phyloP scores from a whole-genome alignment of 139 green algal genomes.

The Microglena sp. region DNA sequence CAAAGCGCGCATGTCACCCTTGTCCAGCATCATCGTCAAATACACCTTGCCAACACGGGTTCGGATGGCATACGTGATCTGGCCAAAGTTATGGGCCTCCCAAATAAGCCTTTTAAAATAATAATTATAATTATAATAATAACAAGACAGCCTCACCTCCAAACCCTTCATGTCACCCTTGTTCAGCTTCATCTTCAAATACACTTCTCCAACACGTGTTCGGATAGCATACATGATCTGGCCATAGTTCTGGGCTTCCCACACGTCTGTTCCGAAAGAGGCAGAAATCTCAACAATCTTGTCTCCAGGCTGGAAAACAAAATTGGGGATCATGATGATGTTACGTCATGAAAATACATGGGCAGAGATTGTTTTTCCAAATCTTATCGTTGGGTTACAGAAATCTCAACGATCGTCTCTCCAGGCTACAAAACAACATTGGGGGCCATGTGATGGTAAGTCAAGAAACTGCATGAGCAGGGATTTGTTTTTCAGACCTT shows the following conservation, averaged over 20 bases:
- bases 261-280: constrained; percentile 94
- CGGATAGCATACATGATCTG: constrained; percentile 96
- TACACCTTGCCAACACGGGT: constrained; percentile 88
- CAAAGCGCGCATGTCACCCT: constrained; percentile 71
- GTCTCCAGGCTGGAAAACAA: constrained; percentile 62
- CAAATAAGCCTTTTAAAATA: too few species aligned
- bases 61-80: constrained; percentile 97
- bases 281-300: constrained; percentile 81
- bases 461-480: too few species aligned
- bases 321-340: too few species aligned
- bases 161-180: constrained; percentile 74
- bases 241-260: constrained; percentile 86
- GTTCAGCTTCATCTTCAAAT: constrained; percentile 80
- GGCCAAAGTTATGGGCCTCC: too few species aligned
- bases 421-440: too few species aligned
- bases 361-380: too few species aligned
- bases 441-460: too few species aligned
- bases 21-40: constrained; percentile 78
- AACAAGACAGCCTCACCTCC: too few species aligned
- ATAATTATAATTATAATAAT: too few species aligned
- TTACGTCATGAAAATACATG: too few species aligned
- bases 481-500: too few species aligned
- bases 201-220: constrained; percentile 85
- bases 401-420: constrained; percentile 79
- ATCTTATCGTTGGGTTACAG: too few species aligned